Base-by-base conservation (phyloP, 305 asterid species). In the Fraxinus baroniana region DNA sequence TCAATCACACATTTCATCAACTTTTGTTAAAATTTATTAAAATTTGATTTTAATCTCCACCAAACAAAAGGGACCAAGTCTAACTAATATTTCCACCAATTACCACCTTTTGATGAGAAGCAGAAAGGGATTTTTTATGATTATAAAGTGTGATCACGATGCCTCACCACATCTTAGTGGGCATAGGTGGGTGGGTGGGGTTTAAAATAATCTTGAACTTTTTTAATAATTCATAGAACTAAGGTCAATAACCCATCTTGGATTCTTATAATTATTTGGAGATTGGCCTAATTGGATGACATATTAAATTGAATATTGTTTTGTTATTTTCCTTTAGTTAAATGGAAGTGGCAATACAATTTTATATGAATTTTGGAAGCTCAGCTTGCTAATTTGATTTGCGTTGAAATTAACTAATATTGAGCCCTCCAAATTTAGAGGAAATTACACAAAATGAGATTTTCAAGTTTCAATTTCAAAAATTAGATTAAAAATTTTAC, bases 41-140 rank as follows among this genome's bases (percentile, higher is more conserved):
- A 39, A 8, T 39, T 0, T 0, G 13, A 39, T 39, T 39, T 39
- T 39, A 39, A 39, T 39, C 3, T 8, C 0, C 10, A 39, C 0
- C 13, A 39, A 39, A 39, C 13, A 2, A 39, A 39, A 8, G 2
- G 12, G 46, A 37, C 12, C 46, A 8, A 55, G 44, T 85, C 37
- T 9, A 87, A 78, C 89, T 83, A 80, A 49, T 49, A 24, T 78
- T 83, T 72, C 81, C 87, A 83, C 81, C 87, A 81, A 70, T 41
- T 73, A 12, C 73, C n/a, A 79, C 85, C 39, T 77, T 81, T 81
- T 79, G 73, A 60, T 57, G 71, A 17, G 18, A 46, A 37, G 46
- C 80, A 74, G 35, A 20, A 77, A 52, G 17, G 46, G 7, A 4
- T 22, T 60, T 24, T 62, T 22, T 37, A 46, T 41, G 35, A 28